A percentile compares a stretch with the other conserved stretches of the same genome.
Evolutionary conservation across 176 grass and related monocot species (phyloP).

Genomic region (Miscanthus lutarioriparius): DNA sequence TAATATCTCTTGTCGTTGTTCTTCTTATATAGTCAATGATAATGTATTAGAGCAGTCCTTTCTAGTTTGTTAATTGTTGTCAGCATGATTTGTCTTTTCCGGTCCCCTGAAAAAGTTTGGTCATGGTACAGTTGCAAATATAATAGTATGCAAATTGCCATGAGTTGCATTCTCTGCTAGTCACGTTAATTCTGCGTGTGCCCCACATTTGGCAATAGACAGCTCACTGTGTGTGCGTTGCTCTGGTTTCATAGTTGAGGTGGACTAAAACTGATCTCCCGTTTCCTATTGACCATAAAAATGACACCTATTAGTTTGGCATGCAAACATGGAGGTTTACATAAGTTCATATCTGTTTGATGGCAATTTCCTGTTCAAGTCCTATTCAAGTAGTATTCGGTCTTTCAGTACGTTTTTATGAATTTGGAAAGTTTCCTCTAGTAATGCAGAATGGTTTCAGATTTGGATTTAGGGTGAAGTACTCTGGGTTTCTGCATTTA

Average conservation of each 20-base stretch:
- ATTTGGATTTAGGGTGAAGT: conserved; percentile 64
- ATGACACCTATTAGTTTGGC: neutral
- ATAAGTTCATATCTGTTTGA: neutral
- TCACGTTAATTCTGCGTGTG: neutral
- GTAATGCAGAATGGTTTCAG: conserved; percentile 38
- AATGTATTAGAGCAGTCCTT: too few relatives aligned
- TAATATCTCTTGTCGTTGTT: too few relatives aligned
- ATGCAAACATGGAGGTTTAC: neutral
- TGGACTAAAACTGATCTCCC: neutral
- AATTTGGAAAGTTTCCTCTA: conserved; percentile 1
- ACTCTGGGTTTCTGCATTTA: conserved; percentile 61
- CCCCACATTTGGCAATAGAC: neutral
- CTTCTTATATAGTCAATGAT: too few relatives aligned
- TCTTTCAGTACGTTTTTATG: neutral
- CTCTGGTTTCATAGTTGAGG: neutral
- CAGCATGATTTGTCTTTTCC: conserved; percentile 10
- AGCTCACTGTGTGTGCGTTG: neutral
- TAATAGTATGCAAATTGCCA: neutral
- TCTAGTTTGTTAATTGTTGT: too few relatives aligned
- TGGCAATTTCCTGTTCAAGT: neutral
- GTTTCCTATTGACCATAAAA: neutral
- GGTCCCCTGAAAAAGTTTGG: neutral
- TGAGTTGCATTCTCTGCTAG: neutral
- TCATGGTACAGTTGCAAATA: neutral
- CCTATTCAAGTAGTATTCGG: too few relatives aligned